Evolutionary conservation across 2,329 filamentous ascomycete genomes (phyloP).

Genomic region (Fusarium domesticum): DNA sequence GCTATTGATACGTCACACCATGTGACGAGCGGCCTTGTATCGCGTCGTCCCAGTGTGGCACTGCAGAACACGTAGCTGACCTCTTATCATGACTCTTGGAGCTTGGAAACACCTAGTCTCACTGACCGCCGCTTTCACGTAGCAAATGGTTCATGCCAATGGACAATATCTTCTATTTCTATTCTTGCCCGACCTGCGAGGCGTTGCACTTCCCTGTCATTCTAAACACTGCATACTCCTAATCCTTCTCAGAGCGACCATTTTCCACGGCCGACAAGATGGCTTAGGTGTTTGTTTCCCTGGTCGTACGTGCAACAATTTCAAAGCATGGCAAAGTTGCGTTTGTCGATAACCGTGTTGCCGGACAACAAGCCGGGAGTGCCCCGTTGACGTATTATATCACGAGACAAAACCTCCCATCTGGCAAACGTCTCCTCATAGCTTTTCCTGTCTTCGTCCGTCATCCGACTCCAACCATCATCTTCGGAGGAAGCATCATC

Average conservation of each 20-base stretch:
- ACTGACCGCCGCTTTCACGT: conserved; percentile 16
- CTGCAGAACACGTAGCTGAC: background rate
- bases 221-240: conserved; percentile 19
- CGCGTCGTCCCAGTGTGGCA: background rate
- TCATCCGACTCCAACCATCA: no score
- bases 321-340: conserved; percentile 30
- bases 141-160: background rate
- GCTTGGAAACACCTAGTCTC: conserved; percentile 10
- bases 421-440: conserved; percentile 33
- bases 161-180: conserved; percentile 11
- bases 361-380: conserved; percentile 36
- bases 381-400: conserved; percentile 37
- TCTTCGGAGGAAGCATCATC: no score
- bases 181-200: conserved; percentile 20
- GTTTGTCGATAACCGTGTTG: conserved; percentile 40
- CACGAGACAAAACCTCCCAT: conserved; percentile 39
- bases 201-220: conserved; percentile 18
- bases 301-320: conserved; percentile 12
- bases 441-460: conserved; percentile 14
- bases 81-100: background rate
- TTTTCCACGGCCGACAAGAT: no score
- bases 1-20: background rate
- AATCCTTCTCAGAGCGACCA: conserved; percentile 9
- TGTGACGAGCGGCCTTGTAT: background rate
- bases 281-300: conserved; percentile 14